Conservation (phyloP, 306 rosid genomes). For the Spatholobus suberectus region DNA sequence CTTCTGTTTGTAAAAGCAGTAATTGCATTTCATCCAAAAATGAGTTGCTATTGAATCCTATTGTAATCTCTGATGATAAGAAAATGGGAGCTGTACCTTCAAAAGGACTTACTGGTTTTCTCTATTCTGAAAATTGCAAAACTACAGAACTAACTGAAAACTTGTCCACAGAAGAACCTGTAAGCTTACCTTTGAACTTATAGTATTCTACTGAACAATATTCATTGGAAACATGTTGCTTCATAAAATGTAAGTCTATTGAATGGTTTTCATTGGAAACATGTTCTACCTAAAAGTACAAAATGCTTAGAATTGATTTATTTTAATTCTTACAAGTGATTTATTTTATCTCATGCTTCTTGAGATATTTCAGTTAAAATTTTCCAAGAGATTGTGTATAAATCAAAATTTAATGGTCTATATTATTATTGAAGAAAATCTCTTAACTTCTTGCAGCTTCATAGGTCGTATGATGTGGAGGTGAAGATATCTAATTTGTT, state of each 20-base stretch:
- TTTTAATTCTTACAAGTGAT: not conserved
- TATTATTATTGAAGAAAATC: constrained; percentile 44
- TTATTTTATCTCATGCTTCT: constrained; percentile 15
- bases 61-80: constrained; percentile 44
- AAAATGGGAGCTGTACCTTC: constrained; percentile 37
- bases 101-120: constrained; percentile 36
- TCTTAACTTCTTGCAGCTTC: constrained; percentile 74
- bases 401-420: constrained; percentile 34
- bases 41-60: constrained; percentile 39
- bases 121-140: constrained; percentile 41
- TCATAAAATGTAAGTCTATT: not conserved
- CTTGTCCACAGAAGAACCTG: constrained; percentile 50
- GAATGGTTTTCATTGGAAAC: constrained; percentile 22
- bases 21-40: constrained; percentile 49
- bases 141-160: constrained; percentile 45
- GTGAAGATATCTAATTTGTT: constrained; percentile 40
- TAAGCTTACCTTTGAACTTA: constrained; percentile 47
- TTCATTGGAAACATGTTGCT: constrained; percentile 31
- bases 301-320: constrained; percentile 1
- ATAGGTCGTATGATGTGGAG: constrained; percentile 56
- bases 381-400: not conserved
- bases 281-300: not conserved
- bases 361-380: not conserved
- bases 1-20: constrained; percentile 41
- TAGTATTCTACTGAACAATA: constrained; percentile 6